These are phyloP conservation scores for Tylopilus vinaceipallidus DNA, from an alignment of 768 basidiomycete species.

Conservation along the genomic window DNA sequence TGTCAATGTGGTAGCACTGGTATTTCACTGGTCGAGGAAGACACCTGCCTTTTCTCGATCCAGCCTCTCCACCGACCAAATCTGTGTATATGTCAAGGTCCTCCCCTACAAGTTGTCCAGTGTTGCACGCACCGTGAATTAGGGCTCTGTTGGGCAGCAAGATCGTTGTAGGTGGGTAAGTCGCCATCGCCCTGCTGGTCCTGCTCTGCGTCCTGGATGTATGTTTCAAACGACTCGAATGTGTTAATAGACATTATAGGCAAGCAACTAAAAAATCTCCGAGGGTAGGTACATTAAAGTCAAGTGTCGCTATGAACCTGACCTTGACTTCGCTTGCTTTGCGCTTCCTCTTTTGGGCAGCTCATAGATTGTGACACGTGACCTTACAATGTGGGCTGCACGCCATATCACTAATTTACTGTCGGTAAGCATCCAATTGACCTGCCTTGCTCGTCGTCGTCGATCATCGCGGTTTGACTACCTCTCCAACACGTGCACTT, in stretches of 20 bases:
- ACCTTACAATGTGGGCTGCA: background rate
- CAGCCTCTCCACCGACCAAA: slow-evolving; percentile 85
- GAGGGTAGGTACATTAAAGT: background rate
- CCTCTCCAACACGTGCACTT: no score
- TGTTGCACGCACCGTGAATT: slow-evolving; percentile 65
- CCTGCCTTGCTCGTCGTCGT: no score
- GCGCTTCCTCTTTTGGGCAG: background rate
- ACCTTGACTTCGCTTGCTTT: no score
- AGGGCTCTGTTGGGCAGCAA: slow-evolving; percentile 72
- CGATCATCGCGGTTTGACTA: no score
- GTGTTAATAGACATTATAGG: slow-evolving; percentile 22
- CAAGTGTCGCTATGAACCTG: background rate
- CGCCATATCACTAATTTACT: background rate
- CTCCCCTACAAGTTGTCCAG: background rate
- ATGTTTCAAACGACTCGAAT: slow-evolving; percentile 24
- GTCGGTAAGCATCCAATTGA: no score
- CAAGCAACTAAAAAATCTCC: background rate
- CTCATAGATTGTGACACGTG: slow-evolving; percentile 7
- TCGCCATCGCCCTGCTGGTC: slow-evolving; percentile 48
- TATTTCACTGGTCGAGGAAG: background rate
- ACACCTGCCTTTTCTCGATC: slow-evolving; percentile 78
- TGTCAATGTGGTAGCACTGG: slow-evolving; percentile 1
- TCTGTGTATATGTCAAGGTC: slow-evolving; percentile 37
- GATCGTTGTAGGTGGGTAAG: slow-evolving; percentile 77
- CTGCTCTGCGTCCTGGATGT: slow-evolving; percentile 37